Evolutionary conservation across 1,284 basidiomycete genomes (phyloP), one percentile per base, ranked within the genome.

Genomic region (Papiliotrema fonsecae): DNA sequence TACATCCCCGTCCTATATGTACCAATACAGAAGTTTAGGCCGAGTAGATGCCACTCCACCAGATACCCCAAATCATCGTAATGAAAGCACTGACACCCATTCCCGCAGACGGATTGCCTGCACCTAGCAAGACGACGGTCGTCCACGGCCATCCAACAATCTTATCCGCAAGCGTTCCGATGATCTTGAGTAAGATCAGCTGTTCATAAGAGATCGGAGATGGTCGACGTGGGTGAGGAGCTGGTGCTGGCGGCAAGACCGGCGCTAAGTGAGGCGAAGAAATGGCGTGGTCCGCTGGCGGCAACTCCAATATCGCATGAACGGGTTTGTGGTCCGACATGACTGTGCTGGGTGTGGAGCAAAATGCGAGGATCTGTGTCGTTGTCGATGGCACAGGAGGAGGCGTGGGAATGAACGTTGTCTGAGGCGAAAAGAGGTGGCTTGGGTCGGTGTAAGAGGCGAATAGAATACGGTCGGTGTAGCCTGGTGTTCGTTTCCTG

Each of bases 381-480:
- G 65, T 67, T n/a, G n/a, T 49, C 6, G 46, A 32, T 6, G 58
- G 50, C 3, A 42, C 46, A 21, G 54, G 42, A 6, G 54, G 37
- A 7, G 49, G 50, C 6, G 47, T 45, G 5, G 57, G 54, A 16
- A 42, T 37, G 16, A 57, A 43, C 11, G 47, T 41, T 11, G 57
- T 34, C 47, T 62, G 38, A 34, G 58, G 52, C 10, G 57, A 50
- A 54, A 55, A 64, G 30, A 65, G 52, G 39, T 47, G 42, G 6
- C 53, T 34, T 1, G 62, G 55, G 65, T 89, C 88, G n/a, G 79
- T 78, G 60, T 86, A 77, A 6, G 88, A 88, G 2, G 86, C 79
- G 69, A 91, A 96, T 58, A 98, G 76, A 41, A 98, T 83, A 37
- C 94, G 82, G 72, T 98, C 94, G 21, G 93, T 97, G 88, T 92